Evolutionary conservation across 441 rosid species (phyloP), one percentile per base, ranked within the genome.

Genomic region (Erodium chrysanthum): DNA sequence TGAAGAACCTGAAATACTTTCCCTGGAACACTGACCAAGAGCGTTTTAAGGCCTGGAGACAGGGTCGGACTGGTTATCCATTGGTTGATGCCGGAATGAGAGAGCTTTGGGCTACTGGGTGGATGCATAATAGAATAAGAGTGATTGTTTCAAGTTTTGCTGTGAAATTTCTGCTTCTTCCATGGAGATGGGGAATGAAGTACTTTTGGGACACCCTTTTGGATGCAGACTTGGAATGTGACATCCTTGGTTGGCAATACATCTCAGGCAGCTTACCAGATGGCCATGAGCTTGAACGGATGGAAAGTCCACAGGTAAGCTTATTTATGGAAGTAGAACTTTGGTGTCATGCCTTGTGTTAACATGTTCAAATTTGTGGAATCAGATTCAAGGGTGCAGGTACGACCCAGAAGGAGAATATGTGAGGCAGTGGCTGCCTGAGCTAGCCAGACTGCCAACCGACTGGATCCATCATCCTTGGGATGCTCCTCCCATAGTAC

Each of bases 181-280:
- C 98, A 0, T 93, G 97, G 98, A 76, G 96, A 80, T 93, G 98
- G 98, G 98, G 97, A 58, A 93, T 93, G 97, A 93, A 90, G 81
- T 93, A 93, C 71, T 93, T 90, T 75, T 93, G 98, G 98, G 98
- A 93, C 74, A 93, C 97, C 60, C 90, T 93, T 61, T 84, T 93
- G 69, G 98, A 93, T 79, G 96, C 97, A 0, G 98, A 93, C 75
- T 77, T 90, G 71, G 98, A 93, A 72, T 90, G 97, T n/a, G 98
- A 93, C 73, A 88, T 96, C 67, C 96, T 93, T 63, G 98, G 98
- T 74, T 93, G 98, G 98, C 97, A 93, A 68, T 91, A 93, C 77
- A 93, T 91, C 64, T 85, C 97, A 0, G 96, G 98, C 65, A 91
- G 91, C 60, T 81, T 93, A 60, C 96, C 96, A 2, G 98, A 91